Percentiles rank a stretch among this genome's conserved stretches.
phyloP scores from a whole-genome alignment of 768 basidiomycete genomes.

The Scleroderma bovista region DNA sequence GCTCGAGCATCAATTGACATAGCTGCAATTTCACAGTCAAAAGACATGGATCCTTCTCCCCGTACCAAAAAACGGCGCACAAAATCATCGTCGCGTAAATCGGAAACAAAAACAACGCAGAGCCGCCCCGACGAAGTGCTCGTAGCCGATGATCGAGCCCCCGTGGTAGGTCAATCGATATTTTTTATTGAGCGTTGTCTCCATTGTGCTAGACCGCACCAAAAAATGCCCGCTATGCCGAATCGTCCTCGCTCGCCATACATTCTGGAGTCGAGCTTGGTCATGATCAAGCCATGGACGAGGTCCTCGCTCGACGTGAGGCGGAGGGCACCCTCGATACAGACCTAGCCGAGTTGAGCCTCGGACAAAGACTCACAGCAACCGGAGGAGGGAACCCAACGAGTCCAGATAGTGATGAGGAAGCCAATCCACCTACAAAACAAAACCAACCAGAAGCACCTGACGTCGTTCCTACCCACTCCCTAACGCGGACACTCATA shows the following conservation, averaged over 20 bases:
- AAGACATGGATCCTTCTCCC: slow-evolving; percentile 37
- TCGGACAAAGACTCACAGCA: slow-evolving; percentile 58
- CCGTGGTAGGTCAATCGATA: slow-evolving; percentile 11
- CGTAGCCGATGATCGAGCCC: slow-evolving; percentile 17
- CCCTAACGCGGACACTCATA: slow-evolving; percentile 88
- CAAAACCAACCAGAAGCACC: slow-evolving; percentile 22
- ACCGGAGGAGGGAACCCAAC: not conserved
- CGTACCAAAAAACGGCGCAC: slow-evolving; percentile 48
- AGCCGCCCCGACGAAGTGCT: slow-evolving; percentile 15
- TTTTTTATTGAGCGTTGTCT: not conserved
- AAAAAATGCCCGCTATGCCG: slow-evolving; percentile 60
- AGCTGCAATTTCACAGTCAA: too few relatives aligned
- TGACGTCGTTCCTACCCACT: slow-evolving; percentile 66
- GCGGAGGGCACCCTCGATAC: slow-evolving; percentile 72
- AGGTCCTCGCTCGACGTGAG: slow-evolving; percentile 37
- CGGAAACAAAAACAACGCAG: slow-evolving; percentile 2
- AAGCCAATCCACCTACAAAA: slow-evolving; percentile 19
- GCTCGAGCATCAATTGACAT: too few relatives aligned
- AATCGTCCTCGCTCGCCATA: slow-evolving; percentile 55
- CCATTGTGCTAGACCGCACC: slow-evolving; percentile 34
- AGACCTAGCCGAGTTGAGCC: slow-evolving; percentile 83
- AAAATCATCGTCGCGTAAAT: slow-evolving; percentile 38
- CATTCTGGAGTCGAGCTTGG: slow-evolving; percentile 62
- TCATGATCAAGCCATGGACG: slow-evolving; percentile 50
- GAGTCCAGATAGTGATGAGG: slow-evolving; percentile 42